Conservation (phyloP, 164 flowering plant species). For the Chloranthus sessilifolius region DNA sequence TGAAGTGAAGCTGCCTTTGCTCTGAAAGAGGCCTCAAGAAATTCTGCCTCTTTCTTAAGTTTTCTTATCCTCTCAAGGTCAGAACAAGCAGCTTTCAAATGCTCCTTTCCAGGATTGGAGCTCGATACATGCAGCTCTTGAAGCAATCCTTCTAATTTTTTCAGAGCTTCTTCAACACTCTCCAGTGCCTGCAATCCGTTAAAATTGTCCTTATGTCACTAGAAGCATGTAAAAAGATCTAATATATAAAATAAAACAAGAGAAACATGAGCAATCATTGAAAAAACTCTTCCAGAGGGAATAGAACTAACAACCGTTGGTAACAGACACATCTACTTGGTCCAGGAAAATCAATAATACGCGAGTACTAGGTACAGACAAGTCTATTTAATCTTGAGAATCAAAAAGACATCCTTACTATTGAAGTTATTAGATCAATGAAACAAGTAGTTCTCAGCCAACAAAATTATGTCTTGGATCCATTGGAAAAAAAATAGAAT, state of each 20-base stretch:
- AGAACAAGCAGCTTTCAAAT: constrained; percentile 90
- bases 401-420: no score
- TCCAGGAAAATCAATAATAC: no score
- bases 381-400: no score
- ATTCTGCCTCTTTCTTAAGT: constrained; percentile 97
- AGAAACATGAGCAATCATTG: not conserved
- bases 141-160: constrained; percentile 77
- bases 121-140: constrained; percentile 83
- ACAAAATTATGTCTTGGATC: no score
- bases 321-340: no score
- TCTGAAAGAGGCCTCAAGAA: constrained; percentile 95
- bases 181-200: constrained; percentile 63
- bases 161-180: constrained; percentile 88
- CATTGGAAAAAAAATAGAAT: no score
- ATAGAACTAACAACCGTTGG: no score
- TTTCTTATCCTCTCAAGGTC: constrained; percentile 95
- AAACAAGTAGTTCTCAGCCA: no score
- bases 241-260: not conserved
- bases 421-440: no score
- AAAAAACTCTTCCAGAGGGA: not conserved
- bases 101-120: constrained; percentile 76
- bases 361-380: no score
- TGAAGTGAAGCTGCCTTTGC: constrained; percentile 92
- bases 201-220: constrained; percentile 1
- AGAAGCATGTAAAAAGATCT: not conserved